Conservation (phyloP, 1,284 basidiomycete genomes). For the Meira nashicola region DNA sequence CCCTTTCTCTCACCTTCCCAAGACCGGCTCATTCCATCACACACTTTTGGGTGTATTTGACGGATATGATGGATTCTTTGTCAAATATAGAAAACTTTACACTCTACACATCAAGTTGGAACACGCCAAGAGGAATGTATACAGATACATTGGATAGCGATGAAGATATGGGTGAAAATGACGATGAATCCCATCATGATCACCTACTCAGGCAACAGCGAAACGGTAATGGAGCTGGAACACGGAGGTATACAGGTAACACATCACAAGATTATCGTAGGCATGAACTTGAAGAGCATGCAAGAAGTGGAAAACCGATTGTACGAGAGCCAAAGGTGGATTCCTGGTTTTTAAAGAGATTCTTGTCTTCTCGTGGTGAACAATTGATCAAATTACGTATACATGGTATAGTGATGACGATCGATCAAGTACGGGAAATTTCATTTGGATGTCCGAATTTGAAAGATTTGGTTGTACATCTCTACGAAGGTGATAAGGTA, state of each 20-base stretch:
- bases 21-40: conserved; percentile 22
- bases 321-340: conserved; percentile 7
- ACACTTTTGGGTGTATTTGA: conserved; percentile 28
- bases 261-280: not conserved
- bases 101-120: conserved; percentile 28
- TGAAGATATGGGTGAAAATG: conserved; percentile 21
- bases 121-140: conserved; percentile 14
- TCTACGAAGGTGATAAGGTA: conserved; percentile 39
- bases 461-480: conserved; percentile 43
- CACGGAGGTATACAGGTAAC: not conserved
- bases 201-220: conserved; percentile 17
- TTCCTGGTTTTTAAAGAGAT: conserved; percentile 21
- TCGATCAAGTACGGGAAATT: conserved; percentile 35
- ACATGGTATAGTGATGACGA: conserved; percentile 37
- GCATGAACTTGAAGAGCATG: conserved; percentile 17
- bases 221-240: not conserved
- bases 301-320: conserved; percentile 14
- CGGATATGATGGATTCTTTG: conserved; percentile 22
- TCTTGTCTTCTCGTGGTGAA: conserved; percentile 21
- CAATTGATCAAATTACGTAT: conserved; percentile 33
- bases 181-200: conserved; percentile 23
- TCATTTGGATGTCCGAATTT: conserved; percentile 22
- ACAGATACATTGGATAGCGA: conserved; percentile 23
- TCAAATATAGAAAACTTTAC: conserved; percentile 26
- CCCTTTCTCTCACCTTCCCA: conserved; percentile 33